Conservation (phyloP, 805 yeast genomes). For the Nakazawaea populi region DNA sequence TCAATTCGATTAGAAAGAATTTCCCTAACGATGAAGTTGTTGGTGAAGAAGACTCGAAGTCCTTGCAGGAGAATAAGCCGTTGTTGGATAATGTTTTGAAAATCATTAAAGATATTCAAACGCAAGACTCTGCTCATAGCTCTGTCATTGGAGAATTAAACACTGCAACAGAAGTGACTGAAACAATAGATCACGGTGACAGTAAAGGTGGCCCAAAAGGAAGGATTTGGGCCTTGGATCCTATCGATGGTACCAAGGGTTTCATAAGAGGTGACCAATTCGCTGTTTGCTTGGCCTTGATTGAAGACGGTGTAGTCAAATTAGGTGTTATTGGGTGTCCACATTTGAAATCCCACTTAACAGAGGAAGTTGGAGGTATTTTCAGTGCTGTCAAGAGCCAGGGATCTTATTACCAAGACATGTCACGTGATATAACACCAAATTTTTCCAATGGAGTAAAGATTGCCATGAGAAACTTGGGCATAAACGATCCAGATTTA, state of each 20-base stretch:
- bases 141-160: slow-evolving; percentile 35
- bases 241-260: slow-evolving; percentile 98
- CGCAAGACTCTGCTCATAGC: slow-evolving; percentile 28
- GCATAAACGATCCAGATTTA: slow-evolving; percentile 33
- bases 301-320: slow-evolving; percentile 78
- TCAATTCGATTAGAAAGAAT: slow-evolving; percentile 69
- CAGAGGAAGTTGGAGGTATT: slow-evolving; percentile 57
- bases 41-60: slow-evolving; percentile 87
- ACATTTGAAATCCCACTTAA: slow-evolving; percentile 57
- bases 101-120: slow-evolving; percentile 51
- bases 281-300: slow-evolving; percentile 89
- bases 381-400: slow-evolving; percentile 62
- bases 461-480: slow-evolving; percentile 45
- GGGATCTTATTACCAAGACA: slow-evolving; percentile 57
- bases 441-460: slow-evolving; percentile 27
- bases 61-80: slow-evolving; percentile 45
- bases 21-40: slow-evolving; percentile 86
- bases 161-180: slow-evolving; percentile 44
- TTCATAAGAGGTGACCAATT: slow-evolving; percentile 94
- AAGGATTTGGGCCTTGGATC: slow-evolving; percentile 95
- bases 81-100: slow-evolving; percentile 52
- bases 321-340: slow-evolving; percentile 98
- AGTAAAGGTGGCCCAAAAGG: slow-evolving; percentile 75
- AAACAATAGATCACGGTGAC: slow-evolving; percentile 73
- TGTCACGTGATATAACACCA: slow-evolving; percentile 29